Conservation (phyloP, 2,329 filamentous ascomycete genomes). For the Ascochyta pisi region DNA sequence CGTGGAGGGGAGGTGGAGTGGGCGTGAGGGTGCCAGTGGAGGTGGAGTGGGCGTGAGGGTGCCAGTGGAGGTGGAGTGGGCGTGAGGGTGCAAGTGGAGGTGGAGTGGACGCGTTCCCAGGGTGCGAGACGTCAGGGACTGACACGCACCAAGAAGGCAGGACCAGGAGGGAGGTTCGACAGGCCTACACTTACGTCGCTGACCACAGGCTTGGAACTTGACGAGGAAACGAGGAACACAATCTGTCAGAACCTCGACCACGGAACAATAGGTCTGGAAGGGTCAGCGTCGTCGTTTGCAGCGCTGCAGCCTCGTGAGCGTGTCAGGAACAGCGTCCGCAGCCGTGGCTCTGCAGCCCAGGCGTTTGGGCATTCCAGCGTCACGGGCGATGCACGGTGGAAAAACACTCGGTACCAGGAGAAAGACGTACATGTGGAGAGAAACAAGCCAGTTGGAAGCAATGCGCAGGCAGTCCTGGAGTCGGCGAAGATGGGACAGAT, state of each 20-base stretch:
- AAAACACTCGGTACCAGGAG: constrained; percentile 19
- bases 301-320: constrained; percentile 16
- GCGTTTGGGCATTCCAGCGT: constrained; percentile 19
- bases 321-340: constrained; percentile 20
- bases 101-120: constrained; percentile 10
- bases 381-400: constrained; percentile 2
- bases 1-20: constrained; percentile 15
- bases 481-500: background rate
- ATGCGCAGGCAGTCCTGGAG: background rate
- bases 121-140: constrained; percentile 20
- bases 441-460: background rate
- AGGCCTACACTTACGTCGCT: constrained; percentile 16
- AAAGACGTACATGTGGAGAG: background rate
- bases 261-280: constrained; percentile 19
- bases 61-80: too few relatives aligned
- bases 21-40: background rate
- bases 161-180: constrained; percentile 20
- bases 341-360: constrained; percentile 20
- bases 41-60: background rate
- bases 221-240: constrained; percentile 14
- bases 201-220: constrained; percentile 8
- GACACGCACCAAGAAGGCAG: constrained; percentile 7
- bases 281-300: constrained; percentile 18
- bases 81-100: background rate
- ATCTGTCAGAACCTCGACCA: constrained; percentile 23